phyloP scores from a whole-genome alignment of 148 eudicot species.

The Fagopyrum tataricum region DNA sequence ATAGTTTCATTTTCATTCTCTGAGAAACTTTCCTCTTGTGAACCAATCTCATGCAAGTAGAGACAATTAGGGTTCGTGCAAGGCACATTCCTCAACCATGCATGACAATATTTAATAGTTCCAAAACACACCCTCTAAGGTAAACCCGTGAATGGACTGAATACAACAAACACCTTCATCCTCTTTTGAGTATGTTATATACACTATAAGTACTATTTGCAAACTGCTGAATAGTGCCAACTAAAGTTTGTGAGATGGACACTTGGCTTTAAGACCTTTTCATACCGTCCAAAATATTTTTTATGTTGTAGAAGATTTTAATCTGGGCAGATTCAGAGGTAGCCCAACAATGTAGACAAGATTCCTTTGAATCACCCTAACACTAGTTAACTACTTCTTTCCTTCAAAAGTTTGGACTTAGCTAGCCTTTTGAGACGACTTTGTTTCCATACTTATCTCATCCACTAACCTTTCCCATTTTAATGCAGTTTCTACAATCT shows the following conservation, averaged over 20 bases:
- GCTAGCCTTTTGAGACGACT: slow-evolving; percentile 69
- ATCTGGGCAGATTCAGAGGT: slow-evolving; percentile 85
- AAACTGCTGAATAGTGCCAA: slow-evolving; percentile 91
- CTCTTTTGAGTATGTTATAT: slow-evolving; percentile 90
- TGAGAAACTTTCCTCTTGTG: slow-evolving; percentile 83
- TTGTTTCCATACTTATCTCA: slow-evolving; percentile 69
- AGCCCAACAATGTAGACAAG: slow-evolving; percentile 93
- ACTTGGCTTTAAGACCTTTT: slow-evolving; percentile 93
- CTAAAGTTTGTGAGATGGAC: slow-evolving; percentile 86
- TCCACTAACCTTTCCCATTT: slow-evolving; percentile 82
- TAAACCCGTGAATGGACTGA: slow-evolving; percentile 88
- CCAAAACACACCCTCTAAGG: slow-evolving; percentile 91
- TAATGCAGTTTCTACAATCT: slow-evolving; percentile 68
- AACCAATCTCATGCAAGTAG: slow-evolving; percentile 92
- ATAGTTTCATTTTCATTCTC: slow-evolving; percentile 88
- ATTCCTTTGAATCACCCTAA: slow-evolving; percentile 86
- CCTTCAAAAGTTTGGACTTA: slow-evolving; percentile 61
- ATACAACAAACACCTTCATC: slow-evolving; percentile 95
- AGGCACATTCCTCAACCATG: slow-evolving; percentile 91
- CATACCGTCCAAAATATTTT: slow-evolving; percentile 87
- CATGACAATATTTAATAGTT: slow-evolving; percentile 95
- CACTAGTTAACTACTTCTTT: slow-evolving; percentile 84
- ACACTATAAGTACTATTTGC: slow-evolving; percentile 92
- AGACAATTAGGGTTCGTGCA: slow-evolving; percentile 91
- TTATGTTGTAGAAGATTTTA: slow-evolving; percentile 79